These are phyloP conservation scores for Neospora caninum DNA, from an alignment of 169 alveolate genomes.

Conservation along the genomic window DNA sequence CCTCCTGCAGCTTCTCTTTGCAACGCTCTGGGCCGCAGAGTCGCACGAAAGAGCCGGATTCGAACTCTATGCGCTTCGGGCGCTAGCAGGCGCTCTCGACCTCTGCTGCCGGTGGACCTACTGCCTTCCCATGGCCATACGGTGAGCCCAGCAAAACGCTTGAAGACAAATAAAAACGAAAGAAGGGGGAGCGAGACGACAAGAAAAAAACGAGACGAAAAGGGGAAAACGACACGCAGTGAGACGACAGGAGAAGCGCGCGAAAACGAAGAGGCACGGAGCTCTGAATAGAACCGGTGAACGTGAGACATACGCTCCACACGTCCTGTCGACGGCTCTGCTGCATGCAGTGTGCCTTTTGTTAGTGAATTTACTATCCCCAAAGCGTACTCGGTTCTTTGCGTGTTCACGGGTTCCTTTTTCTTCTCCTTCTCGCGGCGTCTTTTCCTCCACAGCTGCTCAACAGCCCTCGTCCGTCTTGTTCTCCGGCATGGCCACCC, in stretches of 20 bases:
- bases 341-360: too few relatives aligned
- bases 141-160: neutral
- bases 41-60: neutral
- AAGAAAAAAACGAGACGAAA: too few relatives aligned
- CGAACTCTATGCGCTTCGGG: neutral
- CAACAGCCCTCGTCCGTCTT: slow-evolving; percentile 3
- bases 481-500: slow-evolving; percentile 3
- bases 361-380: too few relatives aligned
- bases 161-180: too few relatives aligned
- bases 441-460: neutral
- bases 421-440: neutral
- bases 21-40: neutral
- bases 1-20: neutral
- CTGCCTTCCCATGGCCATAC: neutral
- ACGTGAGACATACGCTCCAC: too few relatives aligned
- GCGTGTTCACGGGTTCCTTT: neutral
- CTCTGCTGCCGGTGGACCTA: slow-evolving; percentile 5
- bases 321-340: too few relatives aligned
- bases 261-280: too few relatives aligned
- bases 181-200: too few relatives aligned
- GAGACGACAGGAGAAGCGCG: too few relatives aligned
- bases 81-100: neutral
- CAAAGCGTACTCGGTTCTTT: too few relatives aligned
- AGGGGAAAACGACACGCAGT: too few relatives aligned
- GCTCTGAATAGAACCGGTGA: too few relatives aligned